These are phyloP conservation scores for Begonia peltatifolia DNA, from an alignment of 306 rosid species.

Conservation along the genomic window DNA sequence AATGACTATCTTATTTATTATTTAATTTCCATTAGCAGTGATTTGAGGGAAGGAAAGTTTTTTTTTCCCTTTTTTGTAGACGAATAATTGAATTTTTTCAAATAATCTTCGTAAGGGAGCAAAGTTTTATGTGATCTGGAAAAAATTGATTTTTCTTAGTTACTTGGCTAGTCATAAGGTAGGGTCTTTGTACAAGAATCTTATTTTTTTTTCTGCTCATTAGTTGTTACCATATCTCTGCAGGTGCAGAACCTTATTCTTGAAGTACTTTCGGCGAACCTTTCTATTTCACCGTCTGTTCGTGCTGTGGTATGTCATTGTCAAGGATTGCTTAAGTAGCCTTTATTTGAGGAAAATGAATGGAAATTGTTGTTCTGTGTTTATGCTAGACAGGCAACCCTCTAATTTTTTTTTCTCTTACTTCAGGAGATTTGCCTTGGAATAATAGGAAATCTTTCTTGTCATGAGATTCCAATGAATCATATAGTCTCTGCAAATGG, in stretches of 20 bases:
- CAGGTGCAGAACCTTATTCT: slow-evolving; percentile 78
- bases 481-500: slow-evolving; percentile 38
- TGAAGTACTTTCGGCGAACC: slow-evolving; percentile 72
- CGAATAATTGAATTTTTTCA: too few relatives aligned
- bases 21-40: too few relatives aligned
- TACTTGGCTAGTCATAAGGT: too few relatives aligned
- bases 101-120: too few relatives aligned
- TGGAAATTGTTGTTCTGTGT: neutral
- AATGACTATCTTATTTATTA: too few relatives aligned
- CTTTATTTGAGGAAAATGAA: slow-evolving; percentile 5
- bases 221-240: slow-evolving; percentile 7
- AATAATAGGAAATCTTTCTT: slow-evolving; percentile 80
- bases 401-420: slow-evolving; percentile 4
- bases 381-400: slow-evolving; percentile 1
- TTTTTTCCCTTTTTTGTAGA: too few relatives aligned
- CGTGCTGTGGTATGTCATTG: slow-evolving; percentile 42
- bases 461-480: slow-evolving; percentile 61
- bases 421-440: slow-evolving; percentile 72
- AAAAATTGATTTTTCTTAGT: too few relatives aligned
- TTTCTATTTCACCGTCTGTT: slow-evolving; percentile 40
- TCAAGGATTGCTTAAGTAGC: neutral
- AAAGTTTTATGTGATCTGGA: too few relatives aligned
- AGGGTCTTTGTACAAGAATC: too few relatives aligned
- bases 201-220: too few relatives aligned
- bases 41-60: too few relatives aligned